Percentiles rank a stretch among this genome's conserved stretches.
These are phyloP conservation scores for Gossypium stocksii DNA, from an alignment of 345 rosid genomes.

Conservation along the genomic window DNA sequence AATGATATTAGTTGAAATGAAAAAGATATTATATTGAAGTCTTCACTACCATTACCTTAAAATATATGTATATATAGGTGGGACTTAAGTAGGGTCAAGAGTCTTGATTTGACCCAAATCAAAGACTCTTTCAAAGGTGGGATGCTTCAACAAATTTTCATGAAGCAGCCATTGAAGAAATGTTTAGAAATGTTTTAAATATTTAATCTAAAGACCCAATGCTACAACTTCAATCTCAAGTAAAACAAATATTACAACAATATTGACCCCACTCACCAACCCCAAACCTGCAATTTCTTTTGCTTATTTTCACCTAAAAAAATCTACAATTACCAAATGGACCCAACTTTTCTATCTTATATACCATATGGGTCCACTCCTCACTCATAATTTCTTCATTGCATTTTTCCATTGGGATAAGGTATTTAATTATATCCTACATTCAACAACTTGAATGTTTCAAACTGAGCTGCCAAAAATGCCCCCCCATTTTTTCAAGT, in stretches of 20 bases:
- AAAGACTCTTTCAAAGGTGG: background rate
- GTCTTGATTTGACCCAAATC: background rate
- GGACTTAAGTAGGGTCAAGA: background rate
- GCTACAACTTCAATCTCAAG: background rate
- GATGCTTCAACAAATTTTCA: background rate
- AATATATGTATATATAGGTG: background rate
- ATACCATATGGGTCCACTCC: background rate
- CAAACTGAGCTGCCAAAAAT: background rate
- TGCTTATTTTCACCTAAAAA: background rate
- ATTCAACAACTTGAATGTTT: background rate
- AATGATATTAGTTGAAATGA: background rate
- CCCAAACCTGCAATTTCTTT: background rate
- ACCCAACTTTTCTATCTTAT: background rate
- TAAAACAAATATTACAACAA: background rate
- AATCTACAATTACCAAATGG: background rate
- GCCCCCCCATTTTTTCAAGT: conserved; percentile 25
- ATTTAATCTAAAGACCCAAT: background rate
- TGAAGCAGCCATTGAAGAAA: background rate
- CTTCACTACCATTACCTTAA: no score
- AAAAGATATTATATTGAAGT: no score
- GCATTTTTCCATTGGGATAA: no score
- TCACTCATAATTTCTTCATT: background rate
- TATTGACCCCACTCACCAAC: background rate
- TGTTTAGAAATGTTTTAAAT: background rate
- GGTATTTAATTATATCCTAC: no score